Percentiles rank a stretch among this genome's conserved stretches.
These are phyloP conservation scores for Peronosclerospora sorghi DNA, from an alignment of 352 stramenopile species.

Conservation along the genomic window DNA sequence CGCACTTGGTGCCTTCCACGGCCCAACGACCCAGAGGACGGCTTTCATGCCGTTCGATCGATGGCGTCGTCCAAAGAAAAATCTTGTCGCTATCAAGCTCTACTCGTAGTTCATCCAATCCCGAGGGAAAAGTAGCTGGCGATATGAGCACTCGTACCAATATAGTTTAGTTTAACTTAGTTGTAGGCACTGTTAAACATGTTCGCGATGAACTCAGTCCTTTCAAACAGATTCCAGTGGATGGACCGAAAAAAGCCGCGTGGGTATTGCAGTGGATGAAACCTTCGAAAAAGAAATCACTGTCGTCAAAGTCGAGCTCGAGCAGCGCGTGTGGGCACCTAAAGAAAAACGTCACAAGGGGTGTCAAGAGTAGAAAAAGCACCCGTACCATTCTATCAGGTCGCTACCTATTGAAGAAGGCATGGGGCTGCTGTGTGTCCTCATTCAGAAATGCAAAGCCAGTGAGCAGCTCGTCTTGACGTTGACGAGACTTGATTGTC, in stretches of 20 bases:
- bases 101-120: constrained; percentile 28
- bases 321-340: constrained; percentile 59
- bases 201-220: constrained; percentile 35
- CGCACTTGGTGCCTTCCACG: no score
- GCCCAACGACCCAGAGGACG: no score
- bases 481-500: constrained; percentile 3
- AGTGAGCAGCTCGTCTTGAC: constrained; percentile 27
- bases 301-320: constrained; percentile 71
- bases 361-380: neutral
- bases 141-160: neutral
- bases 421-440: constrained; percentile 27
- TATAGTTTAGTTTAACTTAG: neutral
- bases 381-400: neutral
- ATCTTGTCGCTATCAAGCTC: constrained; percentile 34
- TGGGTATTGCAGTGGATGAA: constrained; percentile 78
- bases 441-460: constrained; percentile 59
- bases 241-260: constrained; percentile 72
- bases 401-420: constrained; percentile 43
- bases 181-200: constrained; percentile 25
- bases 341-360: constrained; percentile 1
- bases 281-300: constrained; percentile 69
- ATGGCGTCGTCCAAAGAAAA: constrained; percentile 19
- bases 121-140: constrained; percentile 7
- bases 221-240: constrained; percentile 53
- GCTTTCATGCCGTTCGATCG: no score